Conservation (phyloP, 257 asterid species). For the Ehretia macrophylla region DNA sequence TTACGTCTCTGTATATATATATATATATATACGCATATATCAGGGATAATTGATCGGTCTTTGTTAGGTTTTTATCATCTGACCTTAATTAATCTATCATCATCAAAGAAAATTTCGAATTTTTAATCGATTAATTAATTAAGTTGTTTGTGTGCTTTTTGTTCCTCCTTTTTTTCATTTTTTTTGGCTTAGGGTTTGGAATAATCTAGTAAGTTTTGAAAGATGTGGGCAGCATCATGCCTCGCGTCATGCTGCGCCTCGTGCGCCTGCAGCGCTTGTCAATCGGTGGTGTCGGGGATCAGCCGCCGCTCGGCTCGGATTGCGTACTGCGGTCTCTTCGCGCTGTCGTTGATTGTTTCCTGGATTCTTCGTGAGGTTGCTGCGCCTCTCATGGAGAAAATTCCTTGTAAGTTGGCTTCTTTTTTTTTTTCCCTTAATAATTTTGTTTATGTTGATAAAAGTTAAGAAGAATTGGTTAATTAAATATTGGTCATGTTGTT, state of each 20-base stretch:
- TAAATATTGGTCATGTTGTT: not conserved
- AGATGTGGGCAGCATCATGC: conserved; percentile 92
- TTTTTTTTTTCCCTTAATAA: not conserved
- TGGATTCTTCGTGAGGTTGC: conserved; percentile 94
- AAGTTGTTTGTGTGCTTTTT: not conserved
- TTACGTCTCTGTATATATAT: not conserved
- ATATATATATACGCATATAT: too few species aligned
- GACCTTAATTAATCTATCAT: not conserved
- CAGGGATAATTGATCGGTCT: too few species aligned
- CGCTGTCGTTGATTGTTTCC: conserved; percentile 66
- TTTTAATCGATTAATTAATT: not conserved
- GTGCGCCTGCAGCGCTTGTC: conserved; percentile 81
- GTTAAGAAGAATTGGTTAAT: too few species aligned
- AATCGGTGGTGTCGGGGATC: conserved; percentile 72
- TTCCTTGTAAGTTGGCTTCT: conserved; percentile 52
- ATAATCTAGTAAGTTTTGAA: not conserved
- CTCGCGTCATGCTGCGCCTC: conserved; percentile 85
- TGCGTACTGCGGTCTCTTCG: conserved; percentile 84
- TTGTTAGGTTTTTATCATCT: not conserved
- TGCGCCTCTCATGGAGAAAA: conserved; percentile 81
- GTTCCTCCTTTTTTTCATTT: not conserved
- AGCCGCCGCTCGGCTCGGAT: conserved; percentile 85
- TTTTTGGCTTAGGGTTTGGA: not conserved
- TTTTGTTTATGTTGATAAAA: not conserved
- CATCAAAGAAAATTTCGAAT: not conserved